Base-by-base conservation (phyloP, 495 filamentous ascomycete genomes). In the Xylaria grammica region DNA sequence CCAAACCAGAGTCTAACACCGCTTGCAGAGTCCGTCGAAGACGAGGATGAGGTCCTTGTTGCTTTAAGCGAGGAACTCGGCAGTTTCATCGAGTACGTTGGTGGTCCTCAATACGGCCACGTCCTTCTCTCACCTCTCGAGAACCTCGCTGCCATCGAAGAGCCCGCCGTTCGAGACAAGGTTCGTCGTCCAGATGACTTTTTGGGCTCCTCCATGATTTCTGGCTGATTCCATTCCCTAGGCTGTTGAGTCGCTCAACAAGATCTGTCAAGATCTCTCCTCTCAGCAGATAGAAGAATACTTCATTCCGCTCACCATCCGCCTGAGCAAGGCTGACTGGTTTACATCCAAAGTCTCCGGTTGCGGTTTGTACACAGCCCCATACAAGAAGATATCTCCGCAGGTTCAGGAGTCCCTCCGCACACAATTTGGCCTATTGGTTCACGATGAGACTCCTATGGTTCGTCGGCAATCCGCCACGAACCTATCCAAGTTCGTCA, bases 331-430 rank as follows among this genome's bases (percentile, higher is more conserved):
- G 85, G 96, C 95, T 76, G 95, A 99, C 82, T 99, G 95, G 95
- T 99, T 99, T 74, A 99, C 95, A 30, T 98, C 96, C 64, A 99
- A 98, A 78, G 95, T 99, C 56, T 99, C 95, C 15, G 95, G 94
- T 8, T 96, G 95, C 66, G 95, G 94, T 50, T 90, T 99, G 44
- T 98, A 94, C 78, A 93, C 89, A 69, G 85, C 89, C 48, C 94
- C 95, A 64, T 99, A 99, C 84, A 87, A 84, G 59, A 96, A 94
- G 81, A 91, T 94, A 57, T 86, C 90, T 17, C 84, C 88, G 15
- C 80, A 87, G n/a, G 86, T 91, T 65, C 96, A 98, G 75, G 92
- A 97, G 78, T 88, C 84, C 62, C 86, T 99, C 20, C 86, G 95
- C 74, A 89, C 94, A 77, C 91, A 96, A 69, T 99, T 97, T 68